phyloP scores from a whole-genome alignment of 2,329 filamentous ascomycete genomes.

The Dactylellina sp. region DNA sequence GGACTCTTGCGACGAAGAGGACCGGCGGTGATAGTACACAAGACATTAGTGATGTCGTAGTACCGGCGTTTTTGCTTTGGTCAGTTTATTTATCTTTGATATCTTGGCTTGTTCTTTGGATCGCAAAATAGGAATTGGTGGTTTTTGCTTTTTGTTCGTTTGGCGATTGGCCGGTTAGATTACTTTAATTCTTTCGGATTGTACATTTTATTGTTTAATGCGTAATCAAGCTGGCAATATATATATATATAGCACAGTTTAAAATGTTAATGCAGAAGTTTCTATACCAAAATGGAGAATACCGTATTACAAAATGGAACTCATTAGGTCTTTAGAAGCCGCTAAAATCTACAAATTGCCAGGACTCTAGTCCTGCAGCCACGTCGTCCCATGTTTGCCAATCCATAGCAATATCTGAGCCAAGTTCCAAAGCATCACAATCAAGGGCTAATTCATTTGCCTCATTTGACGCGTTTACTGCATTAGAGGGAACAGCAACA shows the following conservation, averaged over 20 bases:
- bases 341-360: conserved; percentile 18
- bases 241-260: not conserved
- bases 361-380: not conserved
- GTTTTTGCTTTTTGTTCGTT: conserved; percentile 28
- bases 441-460: not conserved
- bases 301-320: not conserved
- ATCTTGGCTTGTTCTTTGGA: conserved; percentile 9
- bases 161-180: conserved; percentile 19
- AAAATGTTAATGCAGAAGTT: not conserved
- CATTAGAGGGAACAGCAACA: not conserved
- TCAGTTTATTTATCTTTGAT: conserved; percentile 55
- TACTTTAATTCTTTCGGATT: conserved; percentile 14
- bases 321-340: not conserved
- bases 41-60: not conserved
- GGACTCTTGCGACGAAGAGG: conserved; percentile 43
- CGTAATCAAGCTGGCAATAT: conserved; percentile 1
- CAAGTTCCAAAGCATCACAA: not conserved
- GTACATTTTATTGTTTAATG: conserved; percentile 21
- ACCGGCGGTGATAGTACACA: not conserved
- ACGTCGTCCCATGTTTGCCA: conserved; percentile 27
- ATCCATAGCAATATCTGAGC: not conserved
- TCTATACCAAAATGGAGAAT: not conserved
- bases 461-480: not conserved
- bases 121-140: conserved; percentile 10
- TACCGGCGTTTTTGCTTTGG: conserved; percentile 12